phyloP scores from a whole-genome alignment of 129 eudicot species.

The Flaveria ramosissima region DNA sequence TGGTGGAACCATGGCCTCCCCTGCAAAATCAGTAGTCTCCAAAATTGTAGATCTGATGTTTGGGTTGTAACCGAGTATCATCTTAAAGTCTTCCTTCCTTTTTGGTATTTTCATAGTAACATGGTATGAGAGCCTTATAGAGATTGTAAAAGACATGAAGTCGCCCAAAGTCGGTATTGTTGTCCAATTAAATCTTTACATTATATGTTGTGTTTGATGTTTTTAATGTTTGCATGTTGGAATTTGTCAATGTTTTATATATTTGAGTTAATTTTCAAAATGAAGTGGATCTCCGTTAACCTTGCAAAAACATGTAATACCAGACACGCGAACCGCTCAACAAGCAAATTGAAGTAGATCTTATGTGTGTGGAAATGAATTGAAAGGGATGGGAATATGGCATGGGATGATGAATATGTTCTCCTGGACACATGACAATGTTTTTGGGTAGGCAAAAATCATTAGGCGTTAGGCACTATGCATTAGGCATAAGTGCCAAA shows the following conservation, averaged over 20 bases:
- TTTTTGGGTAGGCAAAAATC: slow-evolving; percentile 29
- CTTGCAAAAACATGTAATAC: too few relatives aligned
- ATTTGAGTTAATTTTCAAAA: neutral
- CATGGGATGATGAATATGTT: slow-evolving; percentile 16
- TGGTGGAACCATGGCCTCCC: slow-evolving; percentile 76
- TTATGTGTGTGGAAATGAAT: neutral
- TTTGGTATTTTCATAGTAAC: neutral
- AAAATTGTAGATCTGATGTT: slow-evolving; percentile 82
- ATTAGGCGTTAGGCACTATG: slow-evolving; percentile 23
- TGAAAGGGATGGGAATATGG: neutral
- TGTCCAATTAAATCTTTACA: neutral
- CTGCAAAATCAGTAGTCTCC: slow-evolving; percentile 78
- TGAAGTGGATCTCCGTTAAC: neutral
- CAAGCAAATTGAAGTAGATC: too few relatives aligned
- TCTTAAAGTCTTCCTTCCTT: neutral
- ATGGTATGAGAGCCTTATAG: slow-evolving; percentile 2
- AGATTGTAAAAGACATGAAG: slow-evolving; percentile 17
- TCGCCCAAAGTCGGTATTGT: neutral
- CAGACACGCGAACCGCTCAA: too few relatives aligned
- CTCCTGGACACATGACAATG: slow-evolving; percentile 27
- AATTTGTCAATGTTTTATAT: neutral
- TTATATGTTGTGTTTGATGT: neutral
- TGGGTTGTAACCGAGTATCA: slow-evolving; percentile 51
- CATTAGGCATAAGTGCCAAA: slow-evolving; percentile 29
- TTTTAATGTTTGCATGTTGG: slow-evolving; percentile 10